Percentiles rank a stretch among this genome's conserved stretches.
phyloP scores from a whole-genome alignment of 2,329 filamentous ascomycete genomes.

The Lachnellula subtilissima region DNA sequence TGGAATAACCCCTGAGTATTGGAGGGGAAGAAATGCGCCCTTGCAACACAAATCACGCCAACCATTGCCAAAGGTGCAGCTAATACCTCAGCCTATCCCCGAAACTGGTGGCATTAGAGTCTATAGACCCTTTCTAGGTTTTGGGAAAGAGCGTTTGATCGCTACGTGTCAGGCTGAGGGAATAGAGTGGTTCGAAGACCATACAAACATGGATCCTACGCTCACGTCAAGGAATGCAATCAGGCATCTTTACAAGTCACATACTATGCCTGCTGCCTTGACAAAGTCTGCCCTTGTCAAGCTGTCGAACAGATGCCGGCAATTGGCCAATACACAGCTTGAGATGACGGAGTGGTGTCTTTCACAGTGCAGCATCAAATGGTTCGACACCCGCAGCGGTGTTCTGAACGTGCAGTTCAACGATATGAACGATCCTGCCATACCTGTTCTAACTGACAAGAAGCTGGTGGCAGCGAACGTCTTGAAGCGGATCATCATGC shows the following conservation, averaged over 20 bases:
- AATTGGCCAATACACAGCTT: slow-evolving; percentile 41
- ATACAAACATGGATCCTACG: slow-evolving; percentile 72
- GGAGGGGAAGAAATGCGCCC: background rate
- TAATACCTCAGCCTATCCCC: slow-evolving; percentile 2
- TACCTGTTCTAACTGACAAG: background rate
- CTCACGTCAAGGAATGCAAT: slow-evolving; percentile 79
- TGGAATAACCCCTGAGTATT: background rate
- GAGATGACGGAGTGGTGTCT: slow-evolving; percentile 52
- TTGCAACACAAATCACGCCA: background rate
- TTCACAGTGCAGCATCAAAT: slow-evolving; percentile 37
- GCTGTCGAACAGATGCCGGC: slow-evolving; percentile 50
- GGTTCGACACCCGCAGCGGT: slow-evolving; percentile 31
- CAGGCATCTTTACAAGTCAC: slow-evolving; percentile 56
- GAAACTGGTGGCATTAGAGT: slow-evolving; percentile 64
- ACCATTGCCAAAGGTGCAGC: background rate
- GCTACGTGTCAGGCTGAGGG: slow-evolving; percentile 66
- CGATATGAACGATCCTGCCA: slow-evolving; percentile 4
- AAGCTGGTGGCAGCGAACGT: slow-evolving; percentile 37
- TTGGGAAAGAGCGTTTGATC: slow-evolving; percentile 68
- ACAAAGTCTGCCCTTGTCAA: slow-evolving; percentile 58
- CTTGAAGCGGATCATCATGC: slow-evolving; percentile 42
- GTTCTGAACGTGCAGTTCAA: slow-evolving; percentile 25
- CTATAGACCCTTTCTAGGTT: slow-evolving; percentile 64
- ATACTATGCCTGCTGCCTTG: slow-evolving; percentile 65
- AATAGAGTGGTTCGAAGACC: slow-evolving; percentile 77